Percentiles rank a stretch among this genome's conserved stretches.
Evolutionary conservation across 768 basidiomycete genomes (phyloP).

Genomic region (Collybia mongolica): DNA sequence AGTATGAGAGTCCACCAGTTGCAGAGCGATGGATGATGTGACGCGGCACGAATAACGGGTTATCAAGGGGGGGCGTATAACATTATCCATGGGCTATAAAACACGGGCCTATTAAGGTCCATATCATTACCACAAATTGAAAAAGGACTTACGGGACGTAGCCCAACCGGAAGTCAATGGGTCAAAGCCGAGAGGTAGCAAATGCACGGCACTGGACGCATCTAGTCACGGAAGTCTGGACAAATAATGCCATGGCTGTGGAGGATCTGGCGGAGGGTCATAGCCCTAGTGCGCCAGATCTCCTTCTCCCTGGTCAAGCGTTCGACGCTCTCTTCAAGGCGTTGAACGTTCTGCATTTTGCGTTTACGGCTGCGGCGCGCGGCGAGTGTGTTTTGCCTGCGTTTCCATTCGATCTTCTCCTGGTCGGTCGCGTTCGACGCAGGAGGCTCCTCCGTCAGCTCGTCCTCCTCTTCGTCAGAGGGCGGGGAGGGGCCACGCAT

Average conservation of each 20-base stretch:
- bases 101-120: too few relatives aligned
- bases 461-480: conserved; percentile 54
- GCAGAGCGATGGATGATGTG: too few relatives aligned
- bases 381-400: conserved; percentile 82
- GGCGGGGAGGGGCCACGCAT: conserved; percentile 44
- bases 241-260: conserved; percentile 55
- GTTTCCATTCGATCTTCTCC: conserved; percentile 75
- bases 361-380: conserved; percentile 78
- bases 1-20: too few relatives aligned
- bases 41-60: too few relatives aligned
- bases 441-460: conserved; percentile 38
- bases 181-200: too few relatives aligned
- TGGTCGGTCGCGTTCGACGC: conserved; percentile 44
- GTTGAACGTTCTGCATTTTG: conserved; percentile 67
- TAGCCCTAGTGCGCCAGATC: conserved; percentile 58
- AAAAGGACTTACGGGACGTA: too few relatives aligned
- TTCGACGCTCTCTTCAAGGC: conserved; percentile 58
- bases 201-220: background rate
- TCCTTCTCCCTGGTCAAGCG: conserved; percentile 56
- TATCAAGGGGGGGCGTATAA: too few relatives aligned
- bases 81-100: too few relatives aligned
- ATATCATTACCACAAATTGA: too few relatives aligned
- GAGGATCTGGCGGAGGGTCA: conserved; percentile 50
- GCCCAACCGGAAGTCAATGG: too few relatives aligned
- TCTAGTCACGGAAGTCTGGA: conserved; percentile 43